Evolutionary conservation across 2,329 filamentous ascomycete genomes (phyloP).

Genomic region (Ceratocystis lukuohia): DNA sequence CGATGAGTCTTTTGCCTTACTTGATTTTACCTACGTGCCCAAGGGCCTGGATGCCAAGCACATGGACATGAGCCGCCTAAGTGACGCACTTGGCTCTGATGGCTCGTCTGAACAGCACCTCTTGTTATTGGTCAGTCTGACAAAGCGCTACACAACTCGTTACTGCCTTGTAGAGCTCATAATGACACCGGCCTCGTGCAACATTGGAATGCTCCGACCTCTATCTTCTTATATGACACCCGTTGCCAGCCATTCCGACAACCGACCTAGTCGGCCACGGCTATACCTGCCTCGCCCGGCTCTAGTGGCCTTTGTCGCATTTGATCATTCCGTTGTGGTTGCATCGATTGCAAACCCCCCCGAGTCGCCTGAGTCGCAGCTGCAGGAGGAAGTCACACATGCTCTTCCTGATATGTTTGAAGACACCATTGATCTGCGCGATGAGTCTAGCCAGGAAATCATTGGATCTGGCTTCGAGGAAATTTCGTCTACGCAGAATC

Average conservation of each 20-base stretch:
- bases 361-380: conserved; percentile 62
- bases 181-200: conserved; percentile 39
- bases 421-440: conserved; percentile 70
- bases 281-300: conserved; percentile 67
- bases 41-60: conserved; percentile 39
- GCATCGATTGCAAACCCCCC: conserved; percentile 56
- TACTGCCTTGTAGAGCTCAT: conserved; percentile 65
- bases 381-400: conserved; percentile 50
- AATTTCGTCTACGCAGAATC: conserved; percentile 23
- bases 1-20: conserved; percentile 51
- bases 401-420: conserved; percentile 58
- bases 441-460: conserved; percentile 49
- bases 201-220: conserved; percentile 53
- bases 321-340: conserved; percentile 64
- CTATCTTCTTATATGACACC: conserved; percentile 51
- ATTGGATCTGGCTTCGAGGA: conserved; percentile 53
- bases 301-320: conserved; percentile 68
- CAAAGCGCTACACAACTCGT: conserved; percentile 39
- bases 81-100: conserved; percentile 36
- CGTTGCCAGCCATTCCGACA: conserved; percentile 30
- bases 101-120: conserved; percentile 44
- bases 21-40: conserved; percentile 65
- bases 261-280: conserved; percentile 38
- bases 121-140: conserved; percentile 47
- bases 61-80: conserved; percentile 37